Conservation (phyloP, 2,329 filamentous ascomycete species). For the Fusarium solani-melongenae region DNA sequence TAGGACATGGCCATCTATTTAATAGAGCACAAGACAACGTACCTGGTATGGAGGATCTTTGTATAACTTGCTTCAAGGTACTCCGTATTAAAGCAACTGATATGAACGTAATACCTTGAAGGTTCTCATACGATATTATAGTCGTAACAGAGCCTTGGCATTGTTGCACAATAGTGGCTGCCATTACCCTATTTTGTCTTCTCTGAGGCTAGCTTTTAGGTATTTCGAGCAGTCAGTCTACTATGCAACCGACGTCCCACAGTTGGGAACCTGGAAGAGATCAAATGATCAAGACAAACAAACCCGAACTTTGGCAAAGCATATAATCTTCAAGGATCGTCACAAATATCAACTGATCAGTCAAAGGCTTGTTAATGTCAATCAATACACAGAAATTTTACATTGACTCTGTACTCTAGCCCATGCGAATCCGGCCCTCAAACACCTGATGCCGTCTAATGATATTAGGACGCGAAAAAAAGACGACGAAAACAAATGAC, state of each 20-base stretch:
- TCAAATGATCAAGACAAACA: neutral
- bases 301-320: neutral
- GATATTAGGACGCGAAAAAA: constrained; percentile 19
- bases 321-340: neutral
- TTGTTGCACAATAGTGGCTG: neutral
- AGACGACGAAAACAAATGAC: neutral
- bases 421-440: constrained; percentile 4
- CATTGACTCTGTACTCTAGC: constrained; percentile 24
- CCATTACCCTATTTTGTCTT: neutral
- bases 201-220: neutral
- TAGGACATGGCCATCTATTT: neutral
- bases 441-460: constrained; percentile 22
- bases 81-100: neutral
- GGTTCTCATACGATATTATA: neutral
- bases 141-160: neutral
- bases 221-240: neutral
- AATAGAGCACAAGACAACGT: neutral
- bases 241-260: neutral
- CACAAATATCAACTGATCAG: neutral
- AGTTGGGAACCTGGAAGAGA: neutral
- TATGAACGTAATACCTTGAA: neutral
- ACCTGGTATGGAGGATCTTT: neutral
- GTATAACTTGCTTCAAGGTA: neutral
- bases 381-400: constrained; percentile 11
- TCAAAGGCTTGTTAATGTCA: neutral